These are phyloP conservation scores for Fraxinus quadrangulata DNA, from an alignment of 257 asterid genomes.

Conservation along the genomic window DNA sequence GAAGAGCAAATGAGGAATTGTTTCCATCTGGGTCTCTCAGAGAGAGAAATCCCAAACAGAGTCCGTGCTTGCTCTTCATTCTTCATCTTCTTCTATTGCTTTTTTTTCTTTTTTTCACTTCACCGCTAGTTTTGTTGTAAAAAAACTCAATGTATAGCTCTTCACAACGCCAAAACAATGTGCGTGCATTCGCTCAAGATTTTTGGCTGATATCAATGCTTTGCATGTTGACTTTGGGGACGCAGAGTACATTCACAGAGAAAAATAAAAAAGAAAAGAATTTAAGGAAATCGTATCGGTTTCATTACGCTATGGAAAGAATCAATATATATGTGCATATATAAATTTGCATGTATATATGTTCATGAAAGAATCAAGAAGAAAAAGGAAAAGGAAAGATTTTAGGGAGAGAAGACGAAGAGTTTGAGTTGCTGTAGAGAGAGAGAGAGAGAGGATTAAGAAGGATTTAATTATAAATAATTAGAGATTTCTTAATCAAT, in stretches of 20 bases:
- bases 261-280: slow-evolving; percentile 23
- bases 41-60: slow-evolving; percentile 73
- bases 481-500: slow-evolving; percentile 21
- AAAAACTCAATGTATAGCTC: neutral
- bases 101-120: neutral
- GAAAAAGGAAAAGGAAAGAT: slow-evolving; percentile 9
- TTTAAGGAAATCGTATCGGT: slow-evolving; percentile 44
- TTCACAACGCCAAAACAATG: neutral
- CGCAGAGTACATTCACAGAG: neutral
- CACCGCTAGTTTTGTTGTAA: neutral
- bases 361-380: slow-evolving; percentile 11
- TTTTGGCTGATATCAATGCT: slow-evolving; percentile 32
- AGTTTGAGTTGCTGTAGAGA: slow-evolving; percentile 1
- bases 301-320: slow-evolving; percentile 38
- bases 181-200: slow-evolving; percentile 31
- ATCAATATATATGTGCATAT: neutral
- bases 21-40: slow-evolving; percentile 78
- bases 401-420: slow-evolving; percentile 29
- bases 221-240: slow-evolving; percentile 52
- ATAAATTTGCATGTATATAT: neutral
- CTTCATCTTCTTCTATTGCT: slow-evolving; percentile 48
- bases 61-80: slow-evolving; percentile 71
- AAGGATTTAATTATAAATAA: slow-evolving; percentile 5
- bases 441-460: neutral
- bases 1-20: slow-evolving; percentile 83